Base-by-base conservation (phyloP, 306 rosid genomes). In the Vigna radiata region DNA sequence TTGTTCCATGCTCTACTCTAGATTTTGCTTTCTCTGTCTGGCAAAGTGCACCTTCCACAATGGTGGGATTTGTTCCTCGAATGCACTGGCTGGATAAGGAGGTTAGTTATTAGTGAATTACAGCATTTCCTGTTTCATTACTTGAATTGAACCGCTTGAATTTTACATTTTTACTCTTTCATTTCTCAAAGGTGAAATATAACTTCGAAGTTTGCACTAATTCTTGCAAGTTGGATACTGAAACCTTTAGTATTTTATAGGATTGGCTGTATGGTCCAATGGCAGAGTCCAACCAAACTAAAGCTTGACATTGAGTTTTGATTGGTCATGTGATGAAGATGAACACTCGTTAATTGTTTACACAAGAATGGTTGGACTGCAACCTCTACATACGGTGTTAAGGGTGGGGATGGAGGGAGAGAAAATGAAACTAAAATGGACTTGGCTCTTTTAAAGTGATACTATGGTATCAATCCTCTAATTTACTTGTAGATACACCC, bases 41-140 rank as follows among this genome's bases (percentile, higher is more conserved):
- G 91, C 80, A 78, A 77, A 86, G 75, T 60, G 88, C 89, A 33
- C 86, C 86, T 3, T 75, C 25, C 48, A 62, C 88, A 3, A 83
- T 88, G 91, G 91, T 86, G 72, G 94, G 94, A 66, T 87, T 87
- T 82, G 86, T 85, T 76, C 90, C 91, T 76, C 87, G 87, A 37
- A 86, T 79, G 85, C 90, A 88, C 75, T 86, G 85, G 91, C 79
- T 84, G 65, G 87, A 90, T 66, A 81, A 65, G 54, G 79, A 79
- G 89, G 94, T 84, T 65, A 44, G 90, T 53, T 59, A 60, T 17
- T 46, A 53, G 39, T 27, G 29, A 60, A 70, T 65, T 8, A 56
- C 47, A 25, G 4, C 69, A 4, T 78, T n/a, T 63, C 9, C 25
- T 25, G 12, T 46, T 17, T 18, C 36, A 18, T 31, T 70, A n/a